Conservation (phyloP, 2,329 filamentous ascomycete genomes). For the Trichoderma cornu-damae region DNA sequence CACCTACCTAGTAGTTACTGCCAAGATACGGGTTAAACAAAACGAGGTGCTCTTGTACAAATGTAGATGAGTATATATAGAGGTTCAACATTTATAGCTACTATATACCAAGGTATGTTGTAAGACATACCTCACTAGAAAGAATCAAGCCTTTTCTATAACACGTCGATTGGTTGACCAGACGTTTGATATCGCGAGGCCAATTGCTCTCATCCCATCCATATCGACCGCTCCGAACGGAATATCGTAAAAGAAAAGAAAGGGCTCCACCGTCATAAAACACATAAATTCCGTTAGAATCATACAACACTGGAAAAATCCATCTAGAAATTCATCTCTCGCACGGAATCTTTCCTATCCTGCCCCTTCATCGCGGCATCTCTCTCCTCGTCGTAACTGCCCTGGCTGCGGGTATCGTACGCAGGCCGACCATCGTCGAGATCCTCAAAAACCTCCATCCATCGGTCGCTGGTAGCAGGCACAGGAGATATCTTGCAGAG, state of each 20-base stretch:
- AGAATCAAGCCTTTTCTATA: too few relatives aligned
- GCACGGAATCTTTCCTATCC: constrained; percentile 3
- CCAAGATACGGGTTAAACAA: too few relatives aligned
- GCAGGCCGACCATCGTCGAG: constrained; percentile 50
- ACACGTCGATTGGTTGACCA: too few relatives aligned
- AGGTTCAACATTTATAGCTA: too few relatives aligned
- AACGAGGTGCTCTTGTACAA: too few relatives aligned
- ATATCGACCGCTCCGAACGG: too few relatives aligned
- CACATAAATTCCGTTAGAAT: neutral
- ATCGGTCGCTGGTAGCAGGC: constrained; percentile 66
- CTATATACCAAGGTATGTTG: too few relatives aligned
- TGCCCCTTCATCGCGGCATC: neutral
- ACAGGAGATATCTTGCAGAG: constrained; percentile 67
- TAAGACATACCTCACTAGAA: too few relatives aligned
- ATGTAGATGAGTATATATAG: too few relatives aligned
- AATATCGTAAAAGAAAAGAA: neutral
- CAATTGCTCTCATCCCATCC: too few relatives aligned
- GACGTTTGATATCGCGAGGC: too few relatives aligned
- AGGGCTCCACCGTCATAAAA: neutral
- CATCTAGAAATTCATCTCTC: neutral
- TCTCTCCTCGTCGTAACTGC: constrained; percentile 23
- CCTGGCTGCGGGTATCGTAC: constrained; percentile 40
- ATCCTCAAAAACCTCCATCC: constrained; percentile 70
- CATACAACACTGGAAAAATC: neutral
- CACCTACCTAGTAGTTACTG: too few relatives aligned